phyloP scores from a whole-genome alignment of 2,329 filamentous ascomycete species.

The Monilinia fructicola region DNA sequence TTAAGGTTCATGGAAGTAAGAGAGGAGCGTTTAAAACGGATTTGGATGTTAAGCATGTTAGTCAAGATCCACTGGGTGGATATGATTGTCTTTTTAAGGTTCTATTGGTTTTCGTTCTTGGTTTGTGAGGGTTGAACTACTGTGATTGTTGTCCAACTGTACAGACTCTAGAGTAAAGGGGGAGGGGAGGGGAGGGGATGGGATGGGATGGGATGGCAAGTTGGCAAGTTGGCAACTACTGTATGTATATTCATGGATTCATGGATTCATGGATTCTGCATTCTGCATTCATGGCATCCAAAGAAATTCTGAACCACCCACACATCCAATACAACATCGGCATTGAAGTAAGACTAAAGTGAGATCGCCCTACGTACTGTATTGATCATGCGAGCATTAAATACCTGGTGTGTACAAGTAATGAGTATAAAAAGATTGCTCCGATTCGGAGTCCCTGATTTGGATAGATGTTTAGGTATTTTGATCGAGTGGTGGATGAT shows the following conservation, averaged over 20 bases:
- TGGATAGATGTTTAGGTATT: neutral
- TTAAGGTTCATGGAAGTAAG: no score
- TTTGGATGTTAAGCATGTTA: no score
- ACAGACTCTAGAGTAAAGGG: no score
- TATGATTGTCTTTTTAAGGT: no score
- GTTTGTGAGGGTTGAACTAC: no score
- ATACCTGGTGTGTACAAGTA: neutral
- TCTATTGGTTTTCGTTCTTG: no score
- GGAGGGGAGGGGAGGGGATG: no score
- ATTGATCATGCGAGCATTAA: conserved; percentile 15
- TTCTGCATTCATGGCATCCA: neutral
- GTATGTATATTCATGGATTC: neutral
- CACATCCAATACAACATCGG: conserved; percentile 6
- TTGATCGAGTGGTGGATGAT: conserved; percentile 16
- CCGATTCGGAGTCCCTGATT: neutral
- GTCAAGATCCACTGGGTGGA: no score
- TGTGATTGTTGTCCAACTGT: no score
- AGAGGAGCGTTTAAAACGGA: no score
- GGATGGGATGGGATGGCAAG: neutral
- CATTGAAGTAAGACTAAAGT: conserved; percentile 2
- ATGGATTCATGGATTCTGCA: no score
- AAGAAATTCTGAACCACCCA: conserved; percentile 2
- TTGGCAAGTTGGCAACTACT: no score
- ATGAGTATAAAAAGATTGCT: neutral
- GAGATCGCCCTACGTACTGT: conserved; percentile 1